Evolutionary conservation across 1,284 basidiomycete genomes (phyloP), one percentile per base, ranked within the genome.

Genomic region (Trichosporon ovoides): DNA sequence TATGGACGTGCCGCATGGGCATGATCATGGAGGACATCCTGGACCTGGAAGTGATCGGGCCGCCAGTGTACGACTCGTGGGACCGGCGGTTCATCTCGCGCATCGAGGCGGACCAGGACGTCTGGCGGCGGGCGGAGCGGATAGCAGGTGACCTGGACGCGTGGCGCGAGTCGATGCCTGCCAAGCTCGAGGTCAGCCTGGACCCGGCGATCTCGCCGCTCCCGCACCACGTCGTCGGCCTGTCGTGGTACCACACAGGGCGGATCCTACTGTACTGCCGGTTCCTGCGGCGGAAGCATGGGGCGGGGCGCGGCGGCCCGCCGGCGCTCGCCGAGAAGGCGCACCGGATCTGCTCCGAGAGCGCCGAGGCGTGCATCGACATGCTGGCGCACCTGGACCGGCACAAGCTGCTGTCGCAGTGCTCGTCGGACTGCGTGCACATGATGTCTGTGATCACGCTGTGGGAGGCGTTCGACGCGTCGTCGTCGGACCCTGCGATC

Each of bases 11-110:
- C 37, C 65, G 70, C 13, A 59, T 76, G 19, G 74, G 61, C 13
- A 69, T 71, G 64, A 65, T 76, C 31, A 70, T 76, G 13, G 74
- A 76, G 54, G 64, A 72, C 38, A 69, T 75, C 14, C 56, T 76
- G 24, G 68, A 75, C 38, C 61, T 75, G 10, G 71, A 75, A 22
- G 38, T 59, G n/a, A 63, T 61, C 7, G 64, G 64, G 10, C 66
- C 70, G 20, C 59, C 65, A 1, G 19, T 54, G 2, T 22, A n/a
- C 18, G 49, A 55, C 12, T 35, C 35, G n/a, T 61, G 59, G 62
- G 62, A 64, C 57, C 48, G 56, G 52, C 52, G 52, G 34, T 61
- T 56, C 18, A 28, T 43, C 10, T 16, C 55, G 13, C 18, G 31
- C 11, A 38, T 59, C 11, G 28, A 55, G 4, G 57, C 52, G 2